Percentiles rank a stretch among this genome's conserved stretches.
phyloP scores from a whole-genome alignment of 2,329 filamentous ascomycete species.

The Trichoderma koningii region DNA sequence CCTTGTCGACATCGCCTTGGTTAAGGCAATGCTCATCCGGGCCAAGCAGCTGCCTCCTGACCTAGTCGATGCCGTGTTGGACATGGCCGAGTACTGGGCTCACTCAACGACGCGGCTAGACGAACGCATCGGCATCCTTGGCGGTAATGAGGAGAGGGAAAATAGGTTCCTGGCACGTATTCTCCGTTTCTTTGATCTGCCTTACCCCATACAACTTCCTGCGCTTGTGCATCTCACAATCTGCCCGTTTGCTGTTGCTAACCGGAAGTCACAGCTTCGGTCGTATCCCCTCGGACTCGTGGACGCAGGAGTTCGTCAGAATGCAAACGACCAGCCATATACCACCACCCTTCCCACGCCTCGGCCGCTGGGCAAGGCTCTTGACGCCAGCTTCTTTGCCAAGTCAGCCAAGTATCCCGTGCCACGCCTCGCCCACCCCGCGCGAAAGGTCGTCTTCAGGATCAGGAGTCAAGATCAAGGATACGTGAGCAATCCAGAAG shows the following conservation, averaged over 20 bases:
- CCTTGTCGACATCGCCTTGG: conserved; percentile 52
- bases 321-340: conserved; percentile 32
- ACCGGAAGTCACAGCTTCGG: conserved; percentile 37
- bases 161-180: conserved; percentile 41
- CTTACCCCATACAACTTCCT: neutral
- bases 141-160: conserved; percentile 33
- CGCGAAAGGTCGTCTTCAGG: conserved; percentile 63
- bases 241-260: neutral
- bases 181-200: neutral
- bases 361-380: conserved; percentile 33
- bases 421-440: conserved; percentile 50
- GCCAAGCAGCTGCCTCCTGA: conserved; percentile 53
- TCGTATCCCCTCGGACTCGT: conserved; percentile 45
- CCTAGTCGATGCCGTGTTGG: conserved; percentile 57
- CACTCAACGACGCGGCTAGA: conserved; percentile 46
- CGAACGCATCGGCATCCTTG: conserved; percentile 32
- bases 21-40: conserved; percentile 51
- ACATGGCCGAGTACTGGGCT: conserved; percentile 65
- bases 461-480: conserved; percentile 62
- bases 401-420: conserved; percentile 44
- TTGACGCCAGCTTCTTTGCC: conserved; percentile 37
- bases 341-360: conserved; percentile 37
- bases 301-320: conserved; percentile 33
- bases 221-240: neutral
- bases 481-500: conserved; percentile 44